Evolutionary conservation across 495 filamentous ascomycete species (phyloP).

Genomic region (Aspergillus kassunensis): DNA sequence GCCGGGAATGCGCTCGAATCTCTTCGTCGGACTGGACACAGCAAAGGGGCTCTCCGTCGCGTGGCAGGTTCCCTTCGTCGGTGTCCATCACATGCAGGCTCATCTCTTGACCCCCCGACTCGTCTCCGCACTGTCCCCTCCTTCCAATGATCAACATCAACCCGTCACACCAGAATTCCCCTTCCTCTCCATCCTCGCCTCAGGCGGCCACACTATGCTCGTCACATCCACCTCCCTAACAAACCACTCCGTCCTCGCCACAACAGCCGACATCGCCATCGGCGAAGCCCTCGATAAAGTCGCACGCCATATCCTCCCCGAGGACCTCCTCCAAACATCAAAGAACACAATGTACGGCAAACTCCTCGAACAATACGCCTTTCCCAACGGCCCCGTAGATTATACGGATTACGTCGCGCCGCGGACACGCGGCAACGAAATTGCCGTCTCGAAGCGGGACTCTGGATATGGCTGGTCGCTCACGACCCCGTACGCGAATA

Average conservation of each 20-base stretch:
- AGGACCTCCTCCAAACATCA: constrained; percentile 35
- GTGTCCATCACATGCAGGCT: constrained; percentile 95
- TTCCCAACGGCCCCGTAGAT: constrained; percentile 48
- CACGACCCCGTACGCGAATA: constrained; percentile 50
- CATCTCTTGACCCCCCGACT: constrained; percentile 86
- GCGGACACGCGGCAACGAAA: constrained; percentile 47
- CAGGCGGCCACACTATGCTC: constrained; percentile 87
- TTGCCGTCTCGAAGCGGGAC: constrained; percentile 24
- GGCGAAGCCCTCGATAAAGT: constrained; percentile 84
- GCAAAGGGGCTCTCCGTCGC: constrained; percentile 85
- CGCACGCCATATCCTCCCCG: constrained; percentile 68
- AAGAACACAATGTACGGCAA: constrained; percentile 72
- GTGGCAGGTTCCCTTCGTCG: constrained; percentile 76
- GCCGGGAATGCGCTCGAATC: constrained; percentile 76
- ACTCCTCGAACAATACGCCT: constrained; percentile 66
- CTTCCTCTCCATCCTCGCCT: constrained; percentile 85
- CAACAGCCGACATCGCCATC: constrained; percentile 69
- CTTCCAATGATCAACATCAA: not conserved
- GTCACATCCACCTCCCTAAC: constrained; percentile 63
- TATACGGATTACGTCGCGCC: constrained; percentile 58
- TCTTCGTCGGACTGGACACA: constrained; percentile 72
- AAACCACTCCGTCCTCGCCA: constrained; percentile 67
- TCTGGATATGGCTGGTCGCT: constrained; percentile 56
- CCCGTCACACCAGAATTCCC: constrained; percentile 53
- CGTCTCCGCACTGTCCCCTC: constrained; percentile 53